A percentile compares a stretch with the other conserved stretches of the same genome.
These are phyloP conservation scores for Sporopachydermia lactativora DNA, from an alignment of 805 yeast genomes.

Conservation along the genomic window DNA sequence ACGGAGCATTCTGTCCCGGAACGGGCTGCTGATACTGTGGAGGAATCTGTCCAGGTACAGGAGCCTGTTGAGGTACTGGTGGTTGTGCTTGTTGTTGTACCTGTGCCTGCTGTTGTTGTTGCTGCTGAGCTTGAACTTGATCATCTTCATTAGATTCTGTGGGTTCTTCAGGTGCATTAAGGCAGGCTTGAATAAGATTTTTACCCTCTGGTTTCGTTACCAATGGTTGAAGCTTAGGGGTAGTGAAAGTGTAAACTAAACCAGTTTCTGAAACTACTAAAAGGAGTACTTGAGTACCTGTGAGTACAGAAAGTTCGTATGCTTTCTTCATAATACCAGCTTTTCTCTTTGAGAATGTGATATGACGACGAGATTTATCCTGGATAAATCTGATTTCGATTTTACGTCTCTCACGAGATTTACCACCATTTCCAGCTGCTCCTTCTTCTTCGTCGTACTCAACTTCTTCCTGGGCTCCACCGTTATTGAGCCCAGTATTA, in stretches of 20 bases:
- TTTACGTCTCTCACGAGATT: slow-evolving; percentile 55
- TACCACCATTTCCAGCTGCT: slow-evolving; percentile 14
- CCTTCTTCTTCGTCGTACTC: slow-evolving; percentile 33
- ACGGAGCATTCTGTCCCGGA: not conserved
- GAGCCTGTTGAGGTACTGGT: slow-evolving; percentile 4
- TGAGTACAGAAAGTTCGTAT: slow-evolving; percentile 89
- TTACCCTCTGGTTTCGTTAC: slow-evolving; percentile 97
- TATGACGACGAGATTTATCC: slow-evolving; percentile 95
- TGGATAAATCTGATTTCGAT: slow-evolving; percentile 95
- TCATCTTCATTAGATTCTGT: slow-evolving; percentile 42
- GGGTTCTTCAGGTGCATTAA: slow-evolving; percentile 90
- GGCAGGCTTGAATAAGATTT: slow-evolving; percentile 89
- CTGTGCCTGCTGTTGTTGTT: slow-evolving; percentile 12
- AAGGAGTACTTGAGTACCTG: slow-evolving; percentile 92
- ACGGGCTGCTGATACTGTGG: slow-evolving; percentile 1
- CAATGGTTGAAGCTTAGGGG: slow-evolving; percentile 97
- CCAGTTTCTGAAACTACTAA: slow-evolving; percentile 98
- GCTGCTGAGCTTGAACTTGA: slow-evolving; percentile 17
- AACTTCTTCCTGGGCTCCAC: slow-evolving; percentile 23
- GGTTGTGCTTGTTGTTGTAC: slow-evolving; percentile 12
- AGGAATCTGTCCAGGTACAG: not conserved
- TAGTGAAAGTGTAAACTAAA: slow-evolving; percentile 92
- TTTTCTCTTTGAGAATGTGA: slow-evolving; percentile 93
- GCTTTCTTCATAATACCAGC: slow-evolving; percentile 99
- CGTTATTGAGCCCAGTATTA: slow-evolving; percentile 2